Evolutionary conservation across 2,329 filamentous ascomycete species (phyloP), one percentile per base, ranked within the genome.

Genomic region (Parascedosporium putredinis): DNA sequence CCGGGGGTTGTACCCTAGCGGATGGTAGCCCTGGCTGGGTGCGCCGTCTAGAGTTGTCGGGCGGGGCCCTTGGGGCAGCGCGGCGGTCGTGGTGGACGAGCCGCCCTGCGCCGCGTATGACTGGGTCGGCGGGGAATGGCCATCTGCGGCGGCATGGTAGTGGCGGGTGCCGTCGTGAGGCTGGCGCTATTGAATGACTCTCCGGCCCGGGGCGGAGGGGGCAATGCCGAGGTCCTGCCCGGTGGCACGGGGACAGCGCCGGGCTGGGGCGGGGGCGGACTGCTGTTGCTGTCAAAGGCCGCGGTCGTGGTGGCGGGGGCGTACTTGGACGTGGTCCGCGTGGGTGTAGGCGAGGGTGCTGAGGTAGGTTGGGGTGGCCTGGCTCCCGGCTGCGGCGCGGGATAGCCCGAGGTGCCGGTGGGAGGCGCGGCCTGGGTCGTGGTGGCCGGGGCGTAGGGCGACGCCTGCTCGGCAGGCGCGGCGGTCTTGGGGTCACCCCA

Each of bases 221-320:
- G 74, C 27, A 76, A 54, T 36, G 55, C 56, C 40, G 52, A 54
- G 36, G 54, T 56, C n/a, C 53, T 53, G 49, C 59, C 59, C 22
- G 67, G 56, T 45, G 73, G 64, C 42, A 65, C 59, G 34, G 79
- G 78, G 40, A 71, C 66, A 34, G 77, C 74, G 49, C 77, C 78
- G 33, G 79, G 78, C 55, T 81, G 77, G 25, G 79, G 78, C 53
- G 72, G 64, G 50, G 77, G 72, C 45, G 78, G 78, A 14, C 64
- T 65, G 42, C 62, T 55, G 45, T 55, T 53, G 23, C 57, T 54
- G 45, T 61, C 29, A 3, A 29, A 2, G 3, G 18, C 40, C 25
- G 47, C 25, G 12, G 47, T 50, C 42, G 61, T 60, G 53, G 59
- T 62, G 7, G 72, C 75, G 44, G 71, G 68, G 33, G 72, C 71